Conservation (phyloP, 306 rosid species). For the Pyrus communis region DNA sequence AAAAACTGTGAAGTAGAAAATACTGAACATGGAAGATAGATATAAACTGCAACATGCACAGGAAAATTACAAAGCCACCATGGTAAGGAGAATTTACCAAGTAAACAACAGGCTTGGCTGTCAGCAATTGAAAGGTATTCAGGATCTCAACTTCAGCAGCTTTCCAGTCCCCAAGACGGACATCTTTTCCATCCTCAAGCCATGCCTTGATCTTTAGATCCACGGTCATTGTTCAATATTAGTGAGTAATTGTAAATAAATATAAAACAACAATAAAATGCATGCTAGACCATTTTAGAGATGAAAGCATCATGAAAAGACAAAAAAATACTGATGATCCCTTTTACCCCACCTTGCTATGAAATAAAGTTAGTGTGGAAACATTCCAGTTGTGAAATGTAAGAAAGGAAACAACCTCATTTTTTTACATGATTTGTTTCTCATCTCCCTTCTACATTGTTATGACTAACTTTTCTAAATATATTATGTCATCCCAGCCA, state of each 20-base stretch:
- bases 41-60: background rate
- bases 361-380: background rate
- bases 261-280: background rate
- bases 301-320: background rate
- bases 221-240: constrained; percentile 8
- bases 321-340: background rate
- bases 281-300: background rate
- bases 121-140: constrained; percentile 88
- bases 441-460: background rate
- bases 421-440: background rate
- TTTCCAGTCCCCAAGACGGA: constrained; percentile 96
- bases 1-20: background rate
- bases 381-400: background rate
- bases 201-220: constrained; percentile 65
- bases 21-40: background rate
- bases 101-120: constrained; percentile 95
- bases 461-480: background rate
- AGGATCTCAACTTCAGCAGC: constrained; percentile 85
- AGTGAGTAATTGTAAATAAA: background rate
- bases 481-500: background rate
- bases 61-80: background rate
- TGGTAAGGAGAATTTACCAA: constrained; percentile 38
- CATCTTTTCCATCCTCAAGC: constrained; percentile 79
- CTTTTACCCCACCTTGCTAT: background rate
- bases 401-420: background rate